A percentile compares a stretch with the other conserved stretches of the same genome.
Evolutionary conservation across 2,329 filamentous ascomycete species (phyloP).

Genomic region (Grosmannia serpens): DNA sequence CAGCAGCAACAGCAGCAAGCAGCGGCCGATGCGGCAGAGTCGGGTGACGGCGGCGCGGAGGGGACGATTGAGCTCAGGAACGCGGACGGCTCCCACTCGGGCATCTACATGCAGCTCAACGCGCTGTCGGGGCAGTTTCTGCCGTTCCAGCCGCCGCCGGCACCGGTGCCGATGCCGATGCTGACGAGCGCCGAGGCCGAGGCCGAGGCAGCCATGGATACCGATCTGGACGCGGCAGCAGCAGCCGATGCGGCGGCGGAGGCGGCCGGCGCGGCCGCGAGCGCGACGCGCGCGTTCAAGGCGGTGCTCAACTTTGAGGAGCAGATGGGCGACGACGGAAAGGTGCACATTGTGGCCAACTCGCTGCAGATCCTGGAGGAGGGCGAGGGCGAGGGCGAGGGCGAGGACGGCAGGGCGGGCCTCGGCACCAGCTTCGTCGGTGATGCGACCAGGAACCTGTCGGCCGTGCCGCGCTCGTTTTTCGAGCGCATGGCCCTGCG

Average conservation of each 20-base stretch:
- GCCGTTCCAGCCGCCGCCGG: constrained; percentile 77
- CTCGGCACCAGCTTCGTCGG: neutral
- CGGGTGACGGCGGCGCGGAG: constrained; percentile 29
- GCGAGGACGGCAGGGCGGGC: too few relatives aligned
- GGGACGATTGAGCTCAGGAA: constrained; percentile 41
- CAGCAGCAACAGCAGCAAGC: neutral
- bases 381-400: neutral
- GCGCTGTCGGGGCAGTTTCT: constrained; percentile 58
- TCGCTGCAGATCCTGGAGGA: constrained; percentile 46
- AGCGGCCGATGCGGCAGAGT: constrained; percentile 16
- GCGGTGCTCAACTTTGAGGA: constrained; percentile 58
- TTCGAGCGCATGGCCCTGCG: constrained; percentile 59
- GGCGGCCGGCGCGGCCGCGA: constrained; percentile 13
- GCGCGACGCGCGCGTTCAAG: constrained; percentile 40
- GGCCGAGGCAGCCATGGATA: constrained; percentile 13
- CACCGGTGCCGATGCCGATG: constrained; percentile 46
- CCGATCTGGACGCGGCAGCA: constrained; percentile 25
- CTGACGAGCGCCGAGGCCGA: constrained; percentile 6
- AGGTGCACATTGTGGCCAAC: constrained; percentile 49
- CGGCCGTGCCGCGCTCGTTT: constrained; percentile 39
- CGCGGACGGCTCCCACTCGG: constrained; percentile 44
- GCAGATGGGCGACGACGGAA: constrained; percentile 46
- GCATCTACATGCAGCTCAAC: constrained; percentile 55
- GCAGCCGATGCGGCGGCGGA: constrained; percentile 22
- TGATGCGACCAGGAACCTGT: neutral